Percentiles rank a stretch among this genome's conserved stretches.
Evolutionary conservation across 208 protist species (phyloP).

Genomic region (Ichthyophonus hoferi): DNA sequence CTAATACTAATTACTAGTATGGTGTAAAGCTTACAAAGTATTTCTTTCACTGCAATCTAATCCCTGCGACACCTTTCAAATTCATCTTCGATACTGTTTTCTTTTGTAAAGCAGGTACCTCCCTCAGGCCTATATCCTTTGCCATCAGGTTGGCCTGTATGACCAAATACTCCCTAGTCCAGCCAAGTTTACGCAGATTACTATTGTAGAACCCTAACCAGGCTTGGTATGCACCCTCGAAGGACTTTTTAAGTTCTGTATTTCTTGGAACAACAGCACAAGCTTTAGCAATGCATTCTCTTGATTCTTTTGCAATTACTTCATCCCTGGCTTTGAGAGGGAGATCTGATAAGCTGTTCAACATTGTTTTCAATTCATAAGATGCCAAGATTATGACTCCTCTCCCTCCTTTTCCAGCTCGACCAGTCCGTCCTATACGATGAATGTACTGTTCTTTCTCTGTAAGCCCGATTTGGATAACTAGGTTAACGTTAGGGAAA

Average conservation of each 20-base stretch:
- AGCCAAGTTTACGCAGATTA: slow-evolving; percentile 4
- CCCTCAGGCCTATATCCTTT: not conserved
- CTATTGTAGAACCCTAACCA: slow-evolving; percentile 50
- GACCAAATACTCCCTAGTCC: slow-evolving; percentile 33
- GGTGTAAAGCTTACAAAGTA: too few relatives aligned
- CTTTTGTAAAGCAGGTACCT: slow-evolving; percentile 28
- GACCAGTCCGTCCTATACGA: slow-evolving; percentile 60
- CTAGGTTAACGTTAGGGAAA: slow-evolving; percentile 61
- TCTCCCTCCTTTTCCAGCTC: slow-evolving; percentile 41
- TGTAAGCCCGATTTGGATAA: slow-evolving; percentile 59
- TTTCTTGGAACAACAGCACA: not conserved
- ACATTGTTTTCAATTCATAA: slow-evolving; percentile 35
- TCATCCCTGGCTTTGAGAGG: not conserved
- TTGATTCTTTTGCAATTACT: not conserved
- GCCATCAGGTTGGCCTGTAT: slow-evolving; percentile 17
- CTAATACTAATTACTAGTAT: too few relatives aligned
- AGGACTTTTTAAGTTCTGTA: not conserved
- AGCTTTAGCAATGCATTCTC: not conserved
- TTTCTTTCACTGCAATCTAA: too few relatives aligned
- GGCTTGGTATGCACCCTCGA: slow-evolving; percentile 36
- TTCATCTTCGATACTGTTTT: slow-evolving; percentile 49
- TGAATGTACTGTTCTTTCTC: slow-evolving; percentile 62
- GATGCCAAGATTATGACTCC: slow-evolving; percentile 44
- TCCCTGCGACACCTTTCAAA: slow-evolving; percentile 33
- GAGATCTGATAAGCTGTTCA: not conserved